Percentiles rank a stretch among this genome's conserved stretches.
phyloP scores from a whole-genome alignment of 2,329 filamentous ascomycete genomes.

The Rachicladosporium sp. region DNA sequence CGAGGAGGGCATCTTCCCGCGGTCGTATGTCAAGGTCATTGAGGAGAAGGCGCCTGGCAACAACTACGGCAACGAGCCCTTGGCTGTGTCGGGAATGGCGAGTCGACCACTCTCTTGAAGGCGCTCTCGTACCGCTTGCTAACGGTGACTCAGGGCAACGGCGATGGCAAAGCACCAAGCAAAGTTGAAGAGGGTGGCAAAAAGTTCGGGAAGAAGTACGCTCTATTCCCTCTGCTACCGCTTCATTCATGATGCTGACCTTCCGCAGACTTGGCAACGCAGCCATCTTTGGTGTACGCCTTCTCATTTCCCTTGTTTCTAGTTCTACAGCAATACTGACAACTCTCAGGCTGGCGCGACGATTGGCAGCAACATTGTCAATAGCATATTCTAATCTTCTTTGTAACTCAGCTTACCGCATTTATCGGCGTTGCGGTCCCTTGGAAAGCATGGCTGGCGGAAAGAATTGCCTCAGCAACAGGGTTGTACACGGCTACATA shows the following conservation, averaged over 20 bases:
- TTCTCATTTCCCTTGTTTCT: too few species aligned
- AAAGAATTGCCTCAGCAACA: too few species aligned
- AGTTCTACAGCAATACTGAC: too few species aligned
- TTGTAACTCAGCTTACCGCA: background rate
- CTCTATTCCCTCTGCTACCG: constrained; percentile 4
- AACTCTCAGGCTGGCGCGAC: constrained; percentile 54
- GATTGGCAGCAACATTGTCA: constrained; percentile 79
- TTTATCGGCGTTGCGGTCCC: too few species aligned
- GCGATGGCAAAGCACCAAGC: constrained; percentile 38
- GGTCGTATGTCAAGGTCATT: constrained; percentile 65
- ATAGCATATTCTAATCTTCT: constrained; percentile 62
- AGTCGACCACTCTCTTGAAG: background rate
- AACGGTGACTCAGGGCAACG: constrained; percentile 23
- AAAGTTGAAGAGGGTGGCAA: constrained; percentile 67
- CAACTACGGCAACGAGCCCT: constrained; percentile 47
- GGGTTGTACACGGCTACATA: too few species aligned
- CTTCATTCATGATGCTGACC: background rate
- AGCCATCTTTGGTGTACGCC: constrained; percentile 64
- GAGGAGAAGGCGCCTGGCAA: constrained; percentile 49
- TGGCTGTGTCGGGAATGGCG: constrained; percentile 52
- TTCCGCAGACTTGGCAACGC: constrained; percentile 48
- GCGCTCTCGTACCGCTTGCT: background rate
- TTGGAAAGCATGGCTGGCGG: too few species aligned
- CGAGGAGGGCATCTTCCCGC: constrained; percentile 87
- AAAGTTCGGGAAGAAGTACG: constrained; percentile 83